Base-by-base conservation (phyloP, 257 asterid genomes). In the Penstemon newberryi region DNA sequence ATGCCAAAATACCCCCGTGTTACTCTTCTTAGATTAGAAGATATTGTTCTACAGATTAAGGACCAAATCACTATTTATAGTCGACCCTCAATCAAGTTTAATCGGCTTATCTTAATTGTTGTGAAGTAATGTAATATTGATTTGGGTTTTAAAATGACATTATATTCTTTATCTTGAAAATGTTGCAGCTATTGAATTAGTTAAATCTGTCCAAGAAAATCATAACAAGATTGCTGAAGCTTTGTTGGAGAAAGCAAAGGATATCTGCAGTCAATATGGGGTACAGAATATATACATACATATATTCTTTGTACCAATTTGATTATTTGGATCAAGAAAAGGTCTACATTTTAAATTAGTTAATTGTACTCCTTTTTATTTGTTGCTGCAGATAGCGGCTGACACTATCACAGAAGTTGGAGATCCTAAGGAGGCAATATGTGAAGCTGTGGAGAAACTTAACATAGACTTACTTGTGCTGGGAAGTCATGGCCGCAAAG, bases 221-320 rank as follows among this genome's bases (percentile, higher is more conserved):
- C 74, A 70, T 5, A 66, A 69, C 56, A 77, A 51, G 67, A 19
- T n/a, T 15, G 85, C 88, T 9, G 44, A 67, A 70, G 78, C 75
- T 58, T 66, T 86, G 73, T 58, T 84, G 67, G 82, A 83, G 59
- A 79, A 53, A 68, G 87, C 91, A 36, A 86, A 78, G 78, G 78
- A 66, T 13, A 25, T 85, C 41, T 86, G 90, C 78, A 47, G 10
- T 13, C 11, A 67, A 43, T 43, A 78, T 47, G 88, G 84, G 89
- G 94, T 86, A 78, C 12, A n/a, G 9, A 53, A 60, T 56, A 15
- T 38, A 9, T 37, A 5, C 60, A 44, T 18, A 10, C 25, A 4
- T 36, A 36, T 43, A 6, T 33, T 58, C 18, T 43, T 43, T 53
- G 42, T 13, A 11, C 49, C 4, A 13, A 13, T 15, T 19, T 51